Base-by-base conservation (phyloP, 164 flowering plant genomes). In the Macadamia tetraphylla region DNA sequence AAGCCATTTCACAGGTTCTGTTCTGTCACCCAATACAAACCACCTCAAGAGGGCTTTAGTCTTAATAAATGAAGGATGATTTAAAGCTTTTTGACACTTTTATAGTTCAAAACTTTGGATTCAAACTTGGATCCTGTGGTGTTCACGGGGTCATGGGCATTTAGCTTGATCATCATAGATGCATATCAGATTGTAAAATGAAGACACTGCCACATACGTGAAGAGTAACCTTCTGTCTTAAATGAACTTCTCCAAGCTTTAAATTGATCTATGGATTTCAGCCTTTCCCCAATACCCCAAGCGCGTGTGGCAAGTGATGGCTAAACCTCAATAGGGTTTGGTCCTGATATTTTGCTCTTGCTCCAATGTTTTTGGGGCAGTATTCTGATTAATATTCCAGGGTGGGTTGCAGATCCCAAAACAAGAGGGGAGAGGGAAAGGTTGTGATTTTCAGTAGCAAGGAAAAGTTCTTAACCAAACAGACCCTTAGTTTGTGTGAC, bases 1-100 rank as follows among this genome's bases (percentile, higher is more conserved):
- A 70, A 80, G 55, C 65, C 44, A 46, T 9, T 74, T 83, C 86
- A 83, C 81, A 77, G 67, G 85, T 67, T 58, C 68, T 73, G 74
- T 49, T 43, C 63, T 65, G 79, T 77, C 68, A 40, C 60, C 18
- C 4, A 15, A 18, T 29, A 51, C 18, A 18, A 67, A 29, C 23
- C 44, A 18, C 18, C 29, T 8, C 13, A 17, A 59, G 17, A 35
- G 40, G 40, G 40, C 18, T 42, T 4, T 9, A 23, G 23, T 23
- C 23, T 23, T 23, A 23, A 11, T 8, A 3, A 15, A 12, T 4
- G 23, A 8, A 18, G 60, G 23, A 62, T 14, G 18, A 12, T 12
- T 15, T 0, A 4, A 14, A 9, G 4, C 55, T 3, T 14, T 51
- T 51, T 23, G 23, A 23, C 23, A 14, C 13, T 51, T 51, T n/a